Percentiles rank a stretch among this genome's conserved stretches.
Evolutionary conservation across 306 rosid genomes (phyloP).

Genomic region (Cercis canadensis): DNA sequence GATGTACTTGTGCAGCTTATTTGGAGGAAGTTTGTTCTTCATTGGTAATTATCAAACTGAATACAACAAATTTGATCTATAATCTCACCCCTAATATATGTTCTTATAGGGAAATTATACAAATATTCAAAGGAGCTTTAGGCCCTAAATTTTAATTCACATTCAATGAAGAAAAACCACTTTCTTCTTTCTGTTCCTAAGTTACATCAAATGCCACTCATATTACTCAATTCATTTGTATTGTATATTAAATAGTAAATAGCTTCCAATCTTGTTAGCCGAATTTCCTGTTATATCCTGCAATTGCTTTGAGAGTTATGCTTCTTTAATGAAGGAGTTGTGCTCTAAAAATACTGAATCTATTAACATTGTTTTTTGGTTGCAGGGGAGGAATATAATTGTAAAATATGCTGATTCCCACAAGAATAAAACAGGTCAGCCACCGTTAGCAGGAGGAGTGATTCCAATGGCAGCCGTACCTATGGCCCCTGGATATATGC

Average conservation of each 20-base stretch:
- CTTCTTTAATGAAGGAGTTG: not conserved
- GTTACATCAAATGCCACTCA: not conserved
- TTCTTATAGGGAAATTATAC: not conserved
- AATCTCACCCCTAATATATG: too few relatives aligned
- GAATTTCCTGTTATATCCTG: slow-evolving; percentile 14
- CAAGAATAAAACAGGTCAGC: slow-evolving; percentile 62
- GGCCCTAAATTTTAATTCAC: not conserved
- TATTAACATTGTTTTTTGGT: slow-evolving; percentile 22
- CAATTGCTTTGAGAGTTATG: not conserved
- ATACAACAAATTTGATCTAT: too few relatives aligned
- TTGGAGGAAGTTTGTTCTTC: slow-evolving; percentile 26
- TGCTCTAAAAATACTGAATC: slow-evolving; percentile 19
- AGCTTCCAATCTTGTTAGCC: slow-evolving; percentile 18
- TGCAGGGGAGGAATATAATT: slow-evolving; percentile 73
- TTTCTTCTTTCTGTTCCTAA: slow-evolving; percentile 4
- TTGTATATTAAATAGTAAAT: not conserved
- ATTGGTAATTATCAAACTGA: not conserved
- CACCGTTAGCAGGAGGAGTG: slow-evolving; percentile 48
- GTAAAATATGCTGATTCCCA: slow-evolving; percentile 80
- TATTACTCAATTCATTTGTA: slow-evolving; percentile 9
- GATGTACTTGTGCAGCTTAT: not conserved
- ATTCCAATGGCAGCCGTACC: slow-evolving; percentile 63
- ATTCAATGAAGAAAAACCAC: slow-evolving; percentile 1
- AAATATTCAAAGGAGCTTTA: not conserved
- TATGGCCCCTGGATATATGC: slow-evolving; percentile 60